phyloP scores from a whole-genome alignment of 2,329 filamentous ascomycete species.

The Purpureocillium takamizusanense region DNA sequence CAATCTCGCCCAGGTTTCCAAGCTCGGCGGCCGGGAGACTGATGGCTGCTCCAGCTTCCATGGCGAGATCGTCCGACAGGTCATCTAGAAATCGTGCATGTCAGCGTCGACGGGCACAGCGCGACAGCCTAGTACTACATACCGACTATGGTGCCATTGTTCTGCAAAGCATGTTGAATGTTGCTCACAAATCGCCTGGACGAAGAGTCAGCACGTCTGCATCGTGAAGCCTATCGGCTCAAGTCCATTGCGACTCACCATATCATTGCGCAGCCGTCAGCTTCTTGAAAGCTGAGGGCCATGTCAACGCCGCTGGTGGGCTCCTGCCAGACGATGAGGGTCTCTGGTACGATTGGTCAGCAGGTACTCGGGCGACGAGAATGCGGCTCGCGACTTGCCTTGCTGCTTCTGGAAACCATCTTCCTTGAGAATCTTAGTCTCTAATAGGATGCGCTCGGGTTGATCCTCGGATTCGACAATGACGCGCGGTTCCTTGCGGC shows the following conservation, averaged over 20 bases:
- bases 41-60: conserved; percentile 64
- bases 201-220: conserved; percentile 10
- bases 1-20: conserved; percentile 75
- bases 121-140: background rate
- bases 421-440: conserved; percentile 85
- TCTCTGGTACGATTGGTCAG: conserved; percentile 53
- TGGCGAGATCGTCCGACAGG: conserved; percentile 74
- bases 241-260: conserved; percentile 56
- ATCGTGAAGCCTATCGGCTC: background rate
- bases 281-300: conserved; percentile 96
- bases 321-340: conserved; percentile 97
- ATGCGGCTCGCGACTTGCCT: conserved; percentile 44
- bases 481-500: conserved; percentile 75
- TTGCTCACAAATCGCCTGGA: conserved; percentile 82
- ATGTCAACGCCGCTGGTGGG: conserved; percentile 77
- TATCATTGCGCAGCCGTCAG: conserved; percentile 84
- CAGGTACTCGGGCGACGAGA: conserved; percentile 10
- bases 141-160: conserved; percentile 19
- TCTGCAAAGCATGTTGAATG: conserved; percentile 66
- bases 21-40: conserved; percentile 72
- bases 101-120: conserved; percentile 16
- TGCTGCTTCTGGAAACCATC: conserved; percentile 98
- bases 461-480: conserved; percentile 91
- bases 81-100: conserved; percentile 49
- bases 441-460: conserved; percentile 71